Evolutionary conservation across 2,329 filamentous ascomycete genomes (phyloP).

Genomic region (Apiospora pterosperma): DNA sequence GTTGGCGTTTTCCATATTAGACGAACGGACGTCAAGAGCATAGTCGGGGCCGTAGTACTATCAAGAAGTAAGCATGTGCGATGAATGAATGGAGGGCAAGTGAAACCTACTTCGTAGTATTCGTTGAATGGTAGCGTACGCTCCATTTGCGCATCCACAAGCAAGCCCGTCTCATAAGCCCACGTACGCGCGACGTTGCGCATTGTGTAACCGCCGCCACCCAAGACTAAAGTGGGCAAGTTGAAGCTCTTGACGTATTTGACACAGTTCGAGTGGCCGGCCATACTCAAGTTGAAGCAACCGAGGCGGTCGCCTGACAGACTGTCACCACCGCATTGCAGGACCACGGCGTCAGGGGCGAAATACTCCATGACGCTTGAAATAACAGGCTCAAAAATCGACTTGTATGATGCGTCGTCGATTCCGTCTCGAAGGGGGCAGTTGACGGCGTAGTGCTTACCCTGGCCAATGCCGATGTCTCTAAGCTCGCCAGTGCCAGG

Average conservation of each 20-base stretch:
- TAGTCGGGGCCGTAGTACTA: constrained; percentile 92
- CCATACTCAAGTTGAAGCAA: constrained; percentile 97
- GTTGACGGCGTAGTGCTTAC: constrained; percentile 88
- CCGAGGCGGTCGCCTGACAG: constrained; percentile 91
- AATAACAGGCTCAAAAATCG: constrained; percentile 89
- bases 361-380: constrained; percentile 83
- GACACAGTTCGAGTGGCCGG: constrained; percentile 91
- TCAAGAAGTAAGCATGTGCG: neutral
- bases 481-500: constrained; percentile 85
- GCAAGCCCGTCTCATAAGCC: constrained; percentile 91
- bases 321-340: constrained; percentile 95
- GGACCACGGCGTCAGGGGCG: constrained; percentile 84
- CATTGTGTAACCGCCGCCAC: constrained; percentile 95
- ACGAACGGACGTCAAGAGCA: constrained; percentile 82
- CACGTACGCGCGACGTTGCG: constrained; percentile 95
- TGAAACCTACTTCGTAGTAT: constrained; percentile 71
- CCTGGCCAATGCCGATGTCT: constrained; percentile 81
- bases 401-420: constrained; percentile 83
- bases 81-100: constrained; percentile 37
- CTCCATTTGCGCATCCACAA: constrained; percentile 79
- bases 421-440: constrained; percentile 91
- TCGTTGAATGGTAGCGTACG: constrained; percentile 91
- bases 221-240: constrained; percentile 85
- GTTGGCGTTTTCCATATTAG: constrained; percentile 90
- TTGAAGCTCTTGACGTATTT: constrained; percentile 84